These are phyloP conservation scores for Solanum hybrid DNA, from an alignment of 305 asterid species.

Conservation along the genomic window DNA sequence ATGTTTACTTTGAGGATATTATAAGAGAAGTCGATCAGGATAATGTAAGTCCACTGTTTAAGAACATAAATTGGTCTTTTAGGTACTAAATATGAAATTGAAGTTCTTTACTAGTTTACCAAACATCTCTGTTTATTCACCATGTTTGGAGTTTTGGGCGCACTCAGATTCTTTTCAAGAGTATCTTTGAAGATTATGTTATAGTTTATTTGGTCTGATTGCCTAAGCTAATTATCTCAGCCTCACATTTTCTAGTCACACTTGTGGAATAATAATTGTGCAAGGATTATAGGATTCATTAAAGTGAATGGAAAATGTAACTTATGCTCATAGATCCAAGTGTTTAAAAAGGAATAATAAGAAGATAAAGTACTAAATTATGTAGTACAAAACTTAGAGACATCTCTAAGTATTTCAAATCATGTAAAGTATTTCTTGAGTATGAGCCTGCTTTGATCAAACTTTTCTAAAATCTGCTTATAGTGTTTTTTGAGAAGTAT, in stretches of 20 bases:
- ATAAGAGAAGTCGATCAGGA: constrained; percentile 98
- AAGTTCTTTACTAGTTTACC: background rate
- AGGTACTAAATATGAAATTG: background rate
- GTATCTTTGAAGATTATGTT: background rate
- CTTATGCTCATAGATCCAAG: background rate
- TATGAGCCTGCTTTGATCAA: background rate
- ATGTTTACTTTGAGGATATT: constrained; percentile 71
- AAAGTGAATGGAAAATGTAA: background rate
- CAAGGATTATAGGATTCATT: background rate
- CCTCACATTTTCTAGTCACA: background rate
- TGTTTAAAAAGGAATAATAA: background rate
- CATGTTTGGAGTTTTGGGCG: background rate
- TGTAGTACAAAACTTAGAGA: background rate
- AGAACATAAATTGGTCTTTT: background rate
- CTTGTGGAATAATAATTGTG: background rate
- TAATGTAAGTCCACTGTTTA: constrained; percentile 45
- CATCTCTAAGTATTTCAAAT: background rate
- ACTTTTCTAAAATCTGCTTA: background rate
- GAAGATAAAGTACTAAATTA: background rate
- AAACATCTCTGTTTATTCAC: background rate
- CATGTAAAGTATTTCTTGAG: background rate
- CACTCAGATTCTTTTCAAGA: background rate
- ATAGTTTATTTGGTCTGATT: background rate
- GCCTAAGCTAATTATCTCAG: background rate
- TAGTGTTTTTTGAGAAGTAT: background rate